Evolutionary conservation across 129 eudicot genomes (phyloP).

Genomic region (Erigeron canadensis): DNA sequence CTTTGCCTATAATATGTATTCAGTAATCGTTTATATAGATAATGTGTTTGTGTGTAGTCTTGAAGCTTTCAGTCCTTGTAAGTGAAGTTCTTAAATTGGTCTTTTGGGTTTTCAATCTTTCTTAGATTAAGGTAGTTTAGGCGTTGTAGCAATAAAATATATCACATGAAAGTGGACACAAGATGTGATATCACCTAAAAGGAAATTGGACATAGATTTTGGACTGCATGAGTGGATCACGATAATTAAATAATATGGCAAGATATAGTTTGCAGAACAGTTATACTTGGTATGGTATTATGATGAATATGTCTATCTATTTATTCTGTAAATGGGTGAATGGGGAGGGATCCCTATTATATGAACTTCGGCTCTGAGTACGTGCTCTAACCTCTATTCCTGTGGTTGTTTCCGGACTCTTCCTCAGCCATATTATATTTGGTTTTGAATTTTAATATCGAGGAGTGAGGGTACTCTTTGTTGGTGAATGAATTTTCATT

Average conservation of each 20-base stretch:
- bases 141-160: background rate
- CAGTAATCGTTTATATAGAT: background rate
- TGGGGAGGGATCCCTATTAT: too few relatives aligned
- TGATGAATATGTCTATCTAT: background rate
- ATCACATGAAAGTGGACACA: background rate
- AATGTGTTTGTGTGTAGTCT: background rate
- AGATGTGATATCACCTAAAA: background rate
- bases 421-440: too few relatives aligned
- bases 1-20: constrained; percentile 2
- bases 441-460: background rate
- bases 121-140: background rate
- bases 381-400: too few relatives aligned
- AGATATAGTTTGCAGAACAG: background rate
- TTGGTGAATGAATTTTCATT: too few relatives aligned
- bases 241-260: background rate
- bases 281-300: background rate
- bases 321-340: background rate
- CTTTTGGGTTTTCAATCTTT: background rate
- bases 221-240: background rate
- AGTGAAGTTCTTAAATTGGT: background rate
- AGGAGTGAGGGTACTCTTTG: background rate
- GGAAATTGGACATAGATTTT: background rate
- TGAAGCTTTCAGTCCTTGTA: background rate
- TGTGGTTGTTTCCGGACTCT: too few relatives aligned
- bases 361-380: too few relatives aligned